Evolutionary conservation across 1,284 basidiomycete genomes (phyloP).

Genomic region (Sporisorium iseilematis-ciliati): DNA sequence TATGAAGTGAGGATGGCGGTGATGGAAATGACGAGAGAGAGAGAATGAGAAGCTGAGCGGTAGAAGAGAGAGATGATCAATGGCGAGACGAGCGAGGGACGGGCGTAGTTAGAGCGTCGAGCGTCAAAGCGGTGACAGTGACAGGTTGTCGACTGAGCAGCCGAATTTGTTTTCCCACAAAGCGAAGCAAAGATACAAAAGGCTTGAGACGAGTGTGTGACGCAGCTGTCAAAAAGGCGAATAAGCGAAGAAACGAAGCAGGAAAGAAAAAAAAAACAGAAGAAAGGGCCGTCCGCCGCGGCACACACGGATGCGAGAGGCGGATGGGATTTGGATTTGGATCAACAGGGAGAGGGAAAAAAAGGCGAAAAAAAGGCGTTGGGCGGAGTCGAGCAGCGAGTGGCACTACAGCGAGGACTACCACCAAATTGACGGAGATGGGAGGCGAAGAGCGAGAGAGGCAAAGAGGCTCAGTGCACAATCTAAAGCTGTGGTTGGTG

Average conservation of each 20-base stretch:
- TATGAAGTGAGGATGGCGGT: slow-evolving; percentile 16
- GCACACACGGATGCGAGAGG: too few species aligned
- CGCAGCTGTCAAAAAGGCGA: neutral
- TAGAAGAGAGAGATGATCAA: slow-evolving; percentile 4
- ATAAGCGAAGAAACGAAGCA: neutral
- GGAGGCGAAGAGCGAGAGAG: slow-evolving; percentile 4
- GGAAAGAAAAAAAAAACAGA: neutral
- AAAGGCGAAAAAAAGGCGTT: slow-evolving; percentile 2
- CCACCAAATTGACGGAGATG: slow-evolving; percentile 8
- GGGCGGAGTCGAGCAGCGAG: too few species aligned
- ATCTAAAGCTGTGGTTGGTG: too few species aligned
- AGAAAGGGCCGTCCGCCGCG: neutral
- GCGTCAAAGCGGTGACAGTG: too few species aligned
- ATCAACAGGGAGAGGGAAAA: neutral
- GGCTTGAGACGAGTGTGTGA: slow-evolving; percentile 6
- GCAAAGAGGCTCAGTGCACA: neutral
- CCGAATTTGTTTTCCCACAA: too few species aligned
- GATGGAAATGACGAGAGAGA: slow-evolving; percentile 31
- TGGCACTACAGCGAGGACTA: neutral
- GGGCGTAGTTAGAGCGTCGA: neutral
- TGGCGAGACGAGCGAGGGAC: slow-evolving; percentile 8
- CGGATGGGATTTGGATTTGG: neutral
- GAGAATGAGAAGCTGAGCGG: neutral
- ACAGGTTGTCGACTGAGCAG: too few species aligned
- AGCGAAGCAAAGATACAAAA: neutral